phyloP scores from a whole-genome alignment of 148 eudicot species.

The Pharnaceum exiguum region DNA sequence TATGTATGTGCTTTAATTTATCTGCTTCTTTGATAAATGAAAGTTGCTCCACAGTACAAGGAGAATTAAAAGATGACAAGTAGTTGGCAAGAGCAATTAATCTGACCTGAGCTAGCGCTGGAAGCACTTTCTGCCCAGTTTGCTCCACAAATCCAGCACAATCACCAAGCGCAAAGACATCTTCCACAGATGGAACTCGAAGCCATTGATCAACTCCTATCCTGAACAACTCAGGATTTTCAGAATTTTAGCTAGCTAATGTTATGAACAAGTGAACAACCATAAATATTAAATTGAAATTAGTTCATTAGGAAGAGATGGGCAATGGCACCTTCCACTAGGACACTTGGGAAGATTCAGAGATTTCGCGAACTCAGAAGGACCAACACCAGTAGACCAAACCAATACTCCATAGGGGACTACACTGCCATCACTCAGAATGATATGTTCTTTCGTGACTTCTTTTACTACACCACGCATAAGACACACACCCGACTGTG shows the following conservation, averaged over 20 bases:
- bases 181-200: conserved; percentile 70
- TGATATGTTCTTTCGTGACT: conserved; percentile 58
- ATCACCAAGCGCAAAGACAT: conserved; percentile 86
- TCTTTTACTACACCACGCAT: conserved; percentile 79
- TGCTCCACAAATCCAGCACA: conserved; percentile 83
- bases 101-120: conserved; percentile 88
- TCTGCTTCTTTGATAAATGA: too few relatives aligned
- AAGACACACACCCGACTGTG: conserved; percentile 76
- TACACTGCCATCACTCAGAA: conserved; percentile 78
- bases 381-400: conserved; percentile 97
- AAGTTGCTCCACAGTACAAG: too few relatives aligned
- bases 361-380: conserved; percentile 69
- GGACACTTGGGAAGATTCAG: conserved; percentile 64
- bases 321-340: conserved; percentile 69
- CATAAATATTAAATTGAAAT: too few relatives aligned
- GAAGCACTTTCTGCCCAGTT: conserved; percentile 73
- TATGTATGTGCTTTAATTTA: too few relatives aligned
- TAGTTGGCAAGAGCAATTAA: too few relatives aligned
- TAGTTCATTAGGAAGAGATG: not conserved
- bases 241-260: not conserved
- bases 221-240: conserved; percentile 27
- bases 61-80: too few relatives aligned
- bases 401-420: conserved; percentile 88
- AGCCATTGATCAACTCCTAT: conserved; percentile 86
- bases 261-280: not conserved